These are phyloP conservation scores for Podospora didyma DNA, from an alignment of 495 filamentous ascomycete species.

Conservation along the genomic window DNA sequence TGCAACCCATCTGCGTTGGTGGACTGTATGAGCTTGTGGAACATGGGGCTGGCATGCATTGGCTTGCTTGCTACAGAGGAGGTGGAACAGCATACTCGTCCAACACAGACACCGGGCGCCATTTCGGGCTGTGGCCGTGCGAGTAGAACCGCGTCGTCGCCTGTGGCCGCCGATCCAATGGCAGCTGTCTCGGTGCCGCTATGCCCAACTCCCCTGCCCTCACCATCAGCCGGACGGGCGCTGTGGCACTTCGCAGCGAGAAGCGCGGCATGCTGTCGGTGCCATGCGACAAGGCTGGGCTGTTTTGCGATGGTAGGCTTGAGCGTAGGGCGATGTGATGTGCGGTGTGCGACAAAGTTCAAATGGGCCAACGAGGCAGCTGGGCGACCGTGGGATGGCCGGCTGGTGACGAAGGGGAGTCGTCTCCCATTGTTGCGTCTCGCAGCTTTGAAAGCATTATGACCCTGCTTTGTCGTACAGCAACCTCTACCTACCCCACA, in stretches of 20 bases:
- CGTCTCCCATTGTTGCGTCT: no score
- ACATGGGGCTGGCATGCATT: background rate
- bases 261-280: slow-evolving; percentile 43
- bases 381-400: no score
- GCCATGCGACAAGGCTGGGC: slow-evolving; percentile 34
- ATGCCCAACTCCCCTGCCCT: slow-evolving; percentile 15
- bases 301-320: background rate
- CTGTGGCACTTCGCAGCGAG: slow-evolving; percentile 41
- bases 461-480: background rate
- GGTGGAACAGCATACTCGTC: slow-evolving; percentile 65
- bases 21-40: background rate
- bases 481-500: background rate
- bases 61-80: background rate
- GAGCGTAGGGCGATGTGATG: background rate
- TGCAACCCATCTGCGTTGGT: slow-evolving; percentile 69
- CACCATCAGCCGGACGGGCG: slow-evolving; percentile 34
- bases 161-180: slow-evolving; percentile 5
- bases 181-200: slow-evolving; percentile 13
- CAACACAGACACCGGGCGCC: slow-evolving; percentile 76
- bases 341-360: no score
- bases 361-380: no score
- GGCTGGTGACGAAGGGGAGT: no score
- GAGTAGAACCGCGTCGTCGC: slow-evolving; percentile 1
- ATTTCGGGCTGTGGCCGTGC: slow-evolving; percentile 50
- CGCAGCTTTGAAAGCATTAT: no score